Conservation (phyloP, 1,284 basidiomycete species). For the Ceratobasidium sp. region DNA sequence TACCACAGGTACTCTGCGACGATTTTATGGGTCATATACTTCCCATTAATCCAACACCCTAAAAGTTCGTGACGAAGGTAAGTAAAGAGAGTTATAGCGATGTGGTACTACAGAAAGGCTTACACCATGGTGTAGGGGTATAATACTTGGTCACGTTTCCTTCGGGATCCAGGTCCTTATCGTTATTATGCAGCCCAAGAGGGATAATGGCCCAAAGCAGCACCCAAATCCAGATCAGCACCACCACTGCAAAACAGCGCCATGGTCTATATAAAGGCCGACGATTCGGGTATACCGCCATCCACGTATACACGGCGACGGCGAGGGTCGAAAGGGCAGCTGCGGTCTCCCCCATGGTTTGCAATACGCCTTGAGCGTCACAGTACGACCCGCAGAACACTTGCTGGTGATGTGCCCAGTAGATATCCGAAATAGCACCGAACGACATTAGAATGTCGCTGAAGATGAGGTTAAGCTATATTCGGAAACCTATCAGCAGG, state of each 20-base stretch:
- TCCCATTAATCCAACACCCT: slow-evolving; percentile 42
- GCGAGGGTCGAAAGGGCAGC: slow-evolving; percentile 36
- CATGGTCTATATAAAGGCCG: slow-evolving; percentile 16
- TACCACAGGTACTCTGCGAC: slow-evolving; percentile 41
- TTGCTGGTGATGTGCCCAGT: slow-evolving; percentile 40
- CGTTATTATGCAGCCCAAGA: background rate
- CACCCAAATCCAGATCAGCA: slow-evolving; percentile 31
- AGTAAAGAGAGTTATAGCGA: background rate
- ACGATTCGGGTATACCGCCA: slow-evolving; percentile 16
- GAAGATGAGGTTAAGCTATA: slow-evolving; percentile 36
- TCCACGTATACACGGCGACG: slow-evolving; percentile 31
- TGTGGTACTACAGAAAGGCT: background rate
- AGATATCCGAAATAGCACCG: slow-evolving; percentile 31
- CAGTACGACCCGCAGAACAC: slow-evolving; percentile 43
- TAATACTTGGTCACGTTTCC: slow-evolving; percentile 26
- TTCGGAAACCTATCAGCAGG: background rate
- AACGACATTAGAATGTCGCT: slow-evolving; percentile 39
- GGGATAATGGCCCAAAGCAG: slow-evolving; percentile 27
- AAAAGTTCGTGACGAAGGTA: background rate
- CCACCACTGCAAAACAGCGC: slow-evolving; percentile 7
- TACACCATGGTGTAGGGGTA: slow-evolving; percentile 43
- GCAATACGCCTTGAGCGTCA: slow-evolving; percentile 31
- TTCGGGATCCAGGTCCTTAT: background rate
- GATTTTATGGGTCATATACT: slow-evolving; percentile 16
- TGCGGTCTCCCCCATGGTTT: slow-evolving; percentile 32